Evolutionary conservation across 352 stramenopile genomes (phyloP).

Genomic region (Globisporangium carolinianum): DNA sequence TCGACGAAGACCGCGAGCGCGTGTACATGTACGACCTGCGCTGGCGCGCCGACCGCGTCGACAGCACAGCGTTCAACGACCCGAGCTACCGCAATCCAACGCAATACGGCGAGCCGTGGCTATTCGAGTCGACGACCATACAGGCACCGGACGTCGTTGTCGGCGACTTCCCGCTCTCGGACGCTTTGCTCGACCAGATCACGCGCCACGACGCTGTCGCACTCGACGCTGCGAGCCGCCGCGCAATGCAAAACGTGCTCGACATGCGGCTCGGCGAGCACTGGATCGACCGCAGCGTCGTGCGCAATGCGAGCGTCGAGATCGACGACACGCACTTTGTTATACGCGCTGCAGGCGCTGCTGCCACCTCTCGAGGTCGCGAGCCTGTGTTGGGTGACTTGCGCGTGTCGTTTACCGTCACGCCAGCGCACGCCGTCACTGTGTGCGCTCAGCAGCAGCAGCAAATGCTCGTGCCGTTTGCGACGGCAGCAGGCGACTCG

Average conservation of each 20-base stretch:
- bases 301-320: constrained; percentile 45
- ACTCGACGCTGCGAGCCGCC: constrained; percentile 32
- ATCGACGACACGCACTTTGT: constrained; percentile 57
- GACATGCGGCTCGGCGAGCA: constrained; percentile 32
- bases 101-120: constrained; percentile 39
- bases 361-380: constrained; percentile 3
- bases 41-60: constrained; percentile 42
- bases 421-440: constrained; percentile 57
- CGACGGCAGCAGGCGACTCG: constrained; percentile 28
- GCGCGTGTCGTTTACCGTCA: constrained; percentile 57
- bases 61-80: constrained; percentile 58
- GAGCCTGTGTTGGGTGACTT: constrained; percentile 41
- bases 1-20: constrained; percentile 47
- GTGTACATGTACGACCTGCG: constrained; percentile 67
- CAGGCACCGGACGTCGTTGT: constrained; percentile 33
- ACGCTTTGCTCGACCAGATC: constrained; percentile 66
- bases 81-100: constrained; percentile 56
- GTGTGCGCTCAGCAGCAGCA: constrained; percentile 46
- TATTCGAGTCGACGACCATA: constrained; percentile 25
- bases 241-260: constrained; percentile 51
- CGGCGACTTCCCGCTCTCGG: constrained; percentile 46
- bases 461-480: constrained; percentile 31
- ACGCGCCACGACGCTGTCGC: constrained; percentile 41
- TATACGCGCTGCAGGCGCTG: background rate
- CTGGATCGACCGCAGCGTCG: constrained; percentile 31